Conservation (phyloP, 176 grass and related monocot genomes). For the Aegilops sharonensis region DNA sequence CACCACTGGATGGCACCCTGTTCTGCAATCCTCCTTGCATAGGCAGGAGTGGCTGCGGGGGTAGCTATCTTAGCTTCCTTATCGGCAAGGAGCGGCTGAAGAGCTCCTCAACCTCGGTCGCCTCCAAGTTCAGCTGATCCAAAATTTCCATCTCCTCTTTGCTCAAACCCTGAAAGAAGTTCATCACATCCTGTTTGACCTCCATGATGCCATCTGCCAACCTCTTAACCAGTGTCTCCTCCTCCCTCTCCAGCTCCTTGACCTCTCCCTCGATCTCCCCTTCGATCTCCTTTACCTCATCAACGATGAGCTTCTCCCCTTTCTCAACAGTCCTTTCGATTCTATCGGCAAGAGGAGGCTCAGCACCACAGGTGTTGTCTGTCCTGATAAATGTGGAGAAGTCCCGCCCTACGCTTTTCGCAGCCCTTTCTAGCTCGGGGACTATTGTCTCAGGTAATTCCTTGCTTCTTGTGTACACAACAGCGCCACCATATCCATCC, state of each 20-base stretch:
- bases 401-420: slow-evolving; percentile 62
- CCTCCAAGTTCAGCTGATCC: slow-evolving; percentile 88
- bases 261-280: slow-evolving; percentile 74
- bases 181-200: slow-evolving; percentile 55
- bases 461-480: slow-evolving; percentile 82
- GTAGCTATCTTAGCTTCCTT: slow-evolving; percentile 76
- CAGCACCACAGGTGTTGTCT: slow-evolving; percentile 85
- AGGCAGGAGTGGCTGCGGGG: not conserved
- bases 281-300: slow-evolving; percentile 74
- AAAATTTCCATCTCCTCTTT: slow-evolving; percentile 93
- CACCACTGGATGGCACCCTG: slow-evolving; percentile 1
- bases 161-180: slow-evolving; percentile 72
- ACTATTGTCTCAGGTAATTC: slow-evolving; percentile 67
- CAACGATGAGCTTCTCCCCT: slow-evolving; percentile 75
- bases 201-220: slow-evolving; percentile 67
- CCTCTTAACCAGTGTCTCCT: slow-evolving; percentile 57
- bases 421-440: slow-evolving; percentile 73
- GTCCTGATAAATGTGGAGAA: slow-evolving; percentile 80
- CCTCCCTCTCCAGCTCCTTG: slow-evolving; percentile 69
- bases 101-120: slow-evolving; percentile 69
- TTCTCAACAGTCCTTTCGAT: slow-evolving; percentile 78
- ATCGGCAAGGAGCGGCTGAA: slow-evolving; percentile 76
- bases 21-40: slow-evolving; percentile 8
- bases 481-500: slow-evolving; percentile 92
- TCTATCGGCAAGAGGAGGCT: slow-evolving; percentile 84